phyloP scores from a whole-genome alignment of 176 grass and related monocot genomes.

The Triticum dicoccoides region DNA sequence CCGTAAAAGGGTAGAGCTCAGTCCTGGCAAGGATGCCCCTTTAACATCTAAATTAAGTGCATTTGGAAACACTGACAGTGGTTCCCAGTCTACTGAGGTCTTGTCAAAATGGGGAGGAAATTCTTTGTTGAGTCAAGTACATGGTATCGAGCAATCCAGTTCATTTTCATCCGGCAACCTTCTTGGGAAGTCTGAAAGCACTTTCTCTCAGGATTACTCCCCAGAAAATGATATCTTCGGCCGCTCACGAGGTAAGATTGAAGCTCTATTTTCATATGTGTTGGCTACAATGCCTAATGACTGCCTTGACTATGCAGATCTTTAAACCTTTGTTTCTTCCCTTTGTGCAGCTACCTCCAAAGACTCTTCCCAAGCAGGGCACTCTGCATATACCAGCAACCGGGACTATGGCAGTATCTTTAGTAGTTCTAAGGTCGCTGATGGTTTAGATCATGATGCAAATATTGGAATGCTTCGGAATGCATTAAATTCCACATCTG shows the following conservation, averaged over 20 bases:
- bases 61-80: slow-evolving; percentile 26
- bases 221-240: slow-evolving; percentile 39
- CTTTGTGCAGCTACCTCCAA: slow-evolving; percentile 25
- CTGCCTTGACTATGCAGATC: not conserved
- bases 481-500: slow-evolving; percentile 34
- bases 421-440: slow-evolving; percentile 31
- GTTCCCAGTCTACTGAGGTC: not conserved
- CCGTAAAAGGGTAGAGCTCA: slow-evolving; percentile 18
- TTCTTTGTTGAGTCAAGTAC: slow-evolving; percentile 37
- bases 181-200: slow-evolving; percentile 44
- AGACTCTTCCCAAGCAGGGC: slow-evolving; percentile 42
- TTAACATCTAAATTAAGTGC: slow-evolving; percentile 35
- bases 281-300: slow-evolving; percentile 5
- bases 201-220: slow-evolving; percentile 35
- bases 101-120: slow-evolving; percentile 38
- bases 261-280: not conserved
- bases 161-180: slow-evolving; percentile 16
- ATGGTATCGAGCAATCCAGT: slow-evolving; percentile 23
- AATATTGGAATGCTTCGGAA: slow-evolving; percentile 32
- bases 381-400: slow-evolving; percentile 30
- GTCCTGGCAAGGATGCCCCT: slow-evolving; percentile 32
- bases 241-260: slow-evolving; percentile 39
- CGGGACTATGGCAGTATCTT: slow-evolving; percentile 20
- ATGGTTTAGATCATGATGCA: slow-evolving; percentile 37
- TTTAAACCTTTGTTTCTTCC: slow-evolving; percentile 12